A percentile compares a stretch with the other conserved stretches of the same genome.
These are phyloP conservation scores for Neofusicoccum cordaticola DNA, from an alignment of 2,329 filamentous ascomycete genomes.

Conservation along the genomic window DNA sequence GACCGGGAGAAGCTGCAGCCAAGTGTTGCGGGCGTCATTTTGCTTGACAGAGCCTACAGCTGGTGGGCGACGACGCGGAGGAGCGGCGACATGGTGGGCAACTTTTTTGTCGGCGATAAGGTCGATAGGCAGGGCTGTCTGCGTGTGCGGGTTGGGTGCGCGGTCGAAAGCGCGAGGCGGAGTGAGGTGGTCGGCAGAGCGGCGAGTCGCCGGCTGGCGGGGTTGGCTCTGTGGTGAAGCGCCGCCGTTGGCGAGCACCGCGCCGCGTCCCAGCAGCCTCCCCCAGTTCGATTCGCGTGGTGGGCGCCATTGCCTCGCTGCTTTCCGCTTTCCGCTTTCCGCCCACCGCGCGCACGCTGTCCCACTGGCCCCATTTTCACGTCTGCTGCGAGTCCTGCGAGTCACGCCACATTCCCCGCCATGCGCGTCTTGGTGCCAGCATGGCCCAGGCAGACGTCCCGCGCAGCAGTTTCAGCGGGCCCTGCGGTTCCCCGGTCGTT, in stretches of 20 bases:
- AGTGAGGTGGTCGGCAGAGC: neutral
- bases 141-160: neutral
- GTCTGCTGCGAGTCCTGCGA: too few species aligned
- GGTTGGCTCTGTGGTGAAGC: slow-evolving; percentile 13
- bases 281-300: neutral
- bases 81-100: neutral
- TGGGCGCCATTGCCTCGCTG: neutral
- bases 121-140: slow-evolving; percentile 8
- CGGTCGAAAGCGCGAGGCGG: neutral
- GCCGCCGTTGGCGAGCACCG: neutral
- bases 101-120: slow-evolving; percentile 12
- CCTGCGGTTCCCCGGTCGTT: too few species aligned
- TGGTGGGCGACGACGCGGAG: neutral
- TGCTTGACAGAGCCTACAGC: slow-evolving; percentile 9
- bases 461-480: neutral
- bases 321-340: neutral
- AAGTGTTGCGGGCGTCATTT: neutral
- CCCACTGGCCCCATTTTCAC: too few species aligned
- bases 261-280: neutral
- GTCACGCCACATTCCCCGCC: too few species aligned
- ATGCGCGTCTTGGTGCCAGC: too few species aligned
- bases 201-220: neutral
- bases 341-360: too few species aligned
- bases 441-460: neutral
- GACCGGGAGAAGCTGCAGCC: neutral